These are phyloP conservation scores for Candida coquimbonensis DNA, from an alignment of 805 yeast species.

Conservation along the genomic window DNA sequence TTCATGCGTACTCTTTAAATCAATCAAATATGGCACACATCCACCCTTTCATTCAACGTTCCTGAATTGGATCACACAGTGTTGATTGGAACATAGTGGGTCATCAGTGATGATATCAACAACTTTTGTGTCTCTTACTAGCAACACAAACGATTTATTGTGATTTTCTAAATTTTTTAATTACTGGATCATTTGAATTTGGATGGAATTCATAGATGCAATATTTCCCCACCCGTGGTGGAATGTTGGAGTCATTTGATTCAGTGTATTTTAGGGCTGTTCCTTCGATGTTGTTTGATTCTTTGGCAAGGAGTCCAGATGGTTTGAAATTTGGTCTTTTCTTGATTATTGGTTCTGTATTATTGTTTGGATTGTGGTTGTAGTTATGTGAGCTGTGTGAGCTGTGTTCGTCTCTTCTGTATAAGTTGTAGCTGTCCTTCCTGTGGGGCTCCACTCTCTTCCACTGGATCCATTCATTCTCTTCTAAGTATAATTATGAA, in stretches of 20 bases:
- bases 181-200: conserved; percentile 20
- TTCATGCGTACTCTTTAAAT: conserved; percentile 41
- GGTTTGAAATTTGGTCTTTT: conserved; percentile 31
- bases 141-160: conserved; percentile 23
- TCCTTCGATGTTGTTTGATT: conserved; percentile 29
- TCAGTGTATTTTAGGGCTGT: conserved; percentile 31
- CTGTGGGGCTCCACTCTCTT: background rate
- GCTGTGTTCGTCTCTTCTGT: background rate
- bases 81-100: conserved; percentile 37
- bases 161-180: conserved; percentile 14
- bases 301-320: conserved; percentile 37
- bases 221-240: conserved; percentile 23
- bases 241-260: conserved; percentile 27
- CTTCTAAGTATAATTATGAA: too few species aligned
- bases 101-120: conserved; percentile 32
- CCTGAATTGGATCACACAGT: conserved; percentile 42
- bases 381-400: background rate
- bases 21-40: conserved; percentile 34
- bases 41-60: conserved; percentile 2
- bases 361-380: background rate
- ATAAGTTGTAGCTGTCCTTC: background rate
- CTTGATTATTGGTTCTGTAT: background rate
- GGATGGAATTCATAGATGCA: conserved; percentile 25
- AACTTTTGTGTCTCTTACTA: conserved; percentile 31
- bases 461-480: background rate